These are phyloP conservation scores for Bertia moriformis DNA, from an alignment of 2,329 filamentous ascomycete species.

Conservation along the genomic window DNA sequence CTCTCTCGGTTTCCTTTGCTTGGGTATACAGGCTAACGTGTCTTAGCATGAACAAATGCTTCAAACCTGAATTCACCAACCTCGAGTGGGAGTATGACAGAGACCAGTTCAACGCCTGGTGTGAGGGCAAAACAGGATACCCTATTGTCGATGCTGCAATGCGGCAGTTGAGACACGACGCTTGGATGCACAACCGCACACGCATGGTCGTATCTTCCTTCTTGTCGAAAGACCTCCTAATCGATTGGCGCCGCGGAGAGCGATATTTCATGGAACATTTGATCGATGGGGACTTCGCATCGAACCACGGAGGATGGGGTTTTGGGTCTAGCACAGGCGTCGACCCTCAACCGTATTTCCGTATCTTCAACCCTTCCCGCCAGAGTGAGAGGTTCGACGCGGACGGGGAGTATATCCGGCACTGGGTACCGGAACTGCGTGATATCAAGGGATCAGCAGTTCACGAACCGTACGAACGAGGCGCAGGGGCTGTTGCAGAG, in stretches of 20 bases:
- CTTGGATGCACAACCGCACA: constrained; percentile 74
- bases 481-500: constrained; percentile 29
- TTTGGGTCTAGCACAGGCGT: constrained; percentile 20
- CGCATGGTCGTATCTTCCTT: constrained; percentile 77
- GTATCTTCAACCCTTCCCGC: constrained; percentile 55
- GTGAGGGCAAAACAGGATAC: constrained; percentile 59
- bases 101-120: constrained; percentile 60
- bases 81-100: constrained; percentile 68
- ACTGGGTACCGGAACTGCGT: constrained; percentile 50
- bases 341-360: constrained; percentile 43
- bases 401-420: constrained; percentile 48
- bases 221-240: constrained; percentile 62
- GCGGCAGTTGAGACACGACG: constrained; percentile 55
- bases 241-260: constrained; percentile 77
- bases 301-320: constrained; percentile 60
- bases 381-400: constrained; percentile 58
- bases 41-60: constrained; percentile 52
- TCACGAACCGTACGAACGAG: constrained; percentile 48
- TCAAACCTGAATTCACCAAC: constrained; percentile 73
- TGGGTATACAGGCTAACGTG: no score
- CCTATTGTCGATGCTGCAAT: constrained; percentile 79
- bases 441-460: constrained; percentile 41
- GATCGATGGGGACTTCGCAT: constrained; percentile 67
- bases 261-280: constrained; percentile 69
- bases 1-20: not conserved